Conservation (phyloP, 805 yeast genomes). For the Cyberlindnera maritima region DNA sequence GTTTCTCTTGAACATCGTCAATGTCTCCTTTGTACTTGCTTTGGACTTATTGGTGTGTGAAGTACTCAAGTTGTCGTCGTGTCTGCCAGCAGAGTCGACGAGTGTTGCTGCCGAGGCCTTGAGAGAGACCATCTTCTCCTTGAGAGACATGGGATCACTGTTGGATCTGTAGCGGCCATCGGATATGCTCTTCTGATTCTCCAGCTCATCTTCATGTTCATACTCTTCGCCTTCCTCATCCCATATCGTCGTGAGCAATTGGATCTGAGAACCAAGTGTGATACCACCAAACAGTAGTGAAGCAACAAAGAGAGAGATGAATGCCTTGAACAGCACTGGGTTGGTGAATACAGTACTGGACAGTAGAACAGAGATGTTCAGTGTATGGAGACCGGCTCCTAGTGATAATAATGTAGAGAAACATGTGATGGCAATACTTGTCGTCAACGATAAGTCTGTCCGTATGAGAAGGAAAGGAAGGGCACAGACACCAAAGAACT, state of each 20-base stretch:
- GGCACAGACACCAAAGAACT: constrained; percentile 10
- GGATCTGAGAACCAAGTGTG: constrained; percentile 10
- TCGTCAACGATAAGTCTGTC: not conserved
- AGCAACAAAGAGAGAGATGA: constrained; percentile 9
- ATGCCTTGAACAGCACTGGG: constrained; percentile 7
- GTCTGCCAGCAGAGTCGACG: constrained; percentile 20
- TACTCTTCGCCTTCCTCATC: constrained; percentile 2
- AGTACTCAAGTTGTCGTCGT: constrained; percentile 1
- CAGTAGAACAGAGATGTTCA: constrained; percentile 6
- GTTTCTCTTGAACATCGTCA: constrained; percentile 1
- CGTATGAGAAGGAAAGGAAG: constrained; percentile 10
- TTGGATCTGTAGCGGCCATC: constrained; percentile 4
- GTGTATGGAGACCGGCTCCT: constrained; percentile 26
- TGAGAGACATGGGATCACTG: constrained; percentile 2
- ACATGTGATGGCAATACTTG: not conserved
- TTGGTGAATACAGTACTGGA: not conserved
- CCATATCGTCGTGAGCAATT: constrained; percentile 1
- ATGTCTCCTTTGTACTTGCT: not conserved
- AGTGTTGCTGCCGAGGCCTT: constrained; percentile 29
- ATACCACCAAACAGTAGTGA: constrained; percentile 12
- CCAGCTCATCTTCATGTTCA: not conserved
- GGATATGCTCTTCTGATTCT: not conserved
- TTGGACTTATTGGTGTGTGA: constrained; percentile 4
- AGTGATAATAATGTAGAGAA: constrained; percentile 15
- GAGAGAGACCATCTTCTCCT: constrained; percentile 18